phyloP scores from a whole-genome alignment of 1,139 yeast genomes.

The Eremothecium gossypii region DNA sequence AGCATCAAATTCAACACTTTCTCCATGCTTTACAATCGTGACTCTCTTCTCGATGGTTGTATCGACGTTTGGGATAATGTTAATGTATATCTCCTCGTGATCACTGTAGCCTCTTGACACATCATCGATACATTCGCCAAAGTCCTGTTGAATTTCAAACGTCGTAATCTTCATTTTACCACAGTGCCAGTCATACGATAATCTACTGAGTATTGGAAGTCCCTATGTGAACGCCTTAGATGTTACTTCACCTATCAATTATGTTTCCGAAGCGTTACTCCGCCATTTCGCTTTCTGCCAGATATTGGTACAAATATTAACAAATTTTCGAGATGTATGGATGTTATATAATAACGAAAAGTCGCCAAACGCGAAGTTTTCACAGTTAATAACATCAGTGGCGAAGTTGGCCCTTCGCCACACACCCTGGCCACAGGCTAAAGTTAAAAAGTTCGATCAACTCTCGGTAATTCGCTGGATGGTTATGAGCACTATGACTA shows the following conservation, averaged over 20 bases:
- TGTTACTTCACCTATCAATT: background rate
- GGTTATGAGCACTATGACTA: background rate
- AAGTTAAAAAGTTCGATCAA: too few species aligned
- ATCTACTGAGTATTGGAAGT: too few species aligned
- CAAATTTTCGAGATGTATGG: background rate
- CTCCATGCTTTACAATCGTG: slow-evolving; percentile 9
- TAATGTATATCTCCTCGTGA: slow-evolving; percentile 36
- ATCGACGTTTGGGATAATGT: slow-evolving; percentile 28
- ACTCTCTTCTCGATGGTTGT: slow-evolving; percentile 29
- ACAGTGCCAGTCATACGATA: too few species aligned
- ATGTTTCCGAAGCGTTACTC: background rate
- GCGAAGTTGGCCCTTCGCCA: too few species aligned
- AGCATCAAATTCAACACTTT: slow-evolving; percentile 9
- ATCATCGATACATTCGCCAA: slow-evolving; percentile 36
- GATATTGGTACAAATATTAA: background rate
- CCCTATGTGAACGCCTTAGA: too few species aligned
- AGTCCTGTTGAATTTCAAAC: slow-evolving; percentile 35
- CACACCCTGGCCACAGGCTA: too few species aligned
- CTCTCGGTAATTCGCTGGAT: too few species aligned
- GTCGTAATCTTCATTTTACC: background rate
- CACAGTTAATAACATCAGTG: background rate
- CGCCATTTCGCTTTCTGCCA: background rate
- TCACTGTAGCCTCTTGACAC: slow-evolving; percentile 21
- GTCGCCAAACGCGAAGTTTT: background rate
- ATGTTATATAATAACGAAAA: background rate